These are phyloP conservation scores for Mangifera indica DNA, from an alignment of 345 rosid genomes.

Conservation along the genomic window DNA sequence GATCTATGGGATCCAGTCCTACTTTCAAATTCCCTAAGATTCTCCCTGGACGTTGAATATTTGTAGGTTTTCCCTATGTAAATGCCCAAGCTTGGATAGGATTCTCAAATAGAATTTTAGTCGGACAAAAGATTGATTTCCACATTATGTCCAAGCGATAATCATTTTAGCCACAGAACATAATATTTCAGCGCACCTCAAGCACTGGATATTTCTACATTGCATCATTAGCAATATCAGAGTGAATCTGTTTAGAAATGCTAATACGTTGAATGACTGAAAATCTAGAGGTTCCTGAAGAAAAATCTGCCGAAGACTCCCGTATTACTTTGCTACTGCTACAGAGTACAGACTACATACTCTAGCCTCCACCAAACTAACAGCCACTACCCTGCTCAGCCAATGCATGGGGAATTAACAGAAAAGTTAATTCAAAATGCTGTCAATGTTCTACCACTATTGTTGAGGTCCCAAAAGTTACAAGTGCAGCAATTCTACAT, in stretches of 20 bases:
- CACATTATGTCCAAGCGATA: not conserved
- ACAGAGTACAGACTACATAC: conserved; percentile 8
- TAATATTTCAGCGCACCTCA: not conserved
- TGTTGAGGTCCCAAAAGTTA: conserved; percentile 14
- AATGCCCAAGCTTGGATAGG: not conserved
- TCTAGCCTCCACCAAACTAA: conserved; percentile 1
- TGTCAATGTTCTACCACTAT: conserved; percentile 19
- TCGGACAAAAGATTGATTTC: too few species aligned
- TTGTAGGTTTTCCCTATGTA: not conserved
- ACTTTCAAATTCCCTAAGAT: not conserved
- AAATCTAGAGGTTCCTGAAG: not conserved
- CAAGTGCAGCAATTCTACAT: conserved; percentile 16
- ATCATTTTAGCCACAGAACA: too few species aligned
- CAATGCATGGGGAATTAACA: conserved; percentile 17
- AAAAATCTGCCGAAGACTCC: not conserved
- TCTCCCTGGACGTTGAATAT: too few species aligned
- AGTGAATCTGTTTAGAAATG: not conserved
- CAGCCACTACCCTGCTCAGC: conserved; percentile 15
- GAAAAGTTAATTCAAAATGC: conserved; percentile 26
- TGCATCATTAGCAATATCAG: not conserved
- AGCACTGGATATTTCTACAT: not conserved
- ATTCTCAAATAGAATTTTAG: not conserved
- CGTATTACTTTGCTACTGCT: not conserved
- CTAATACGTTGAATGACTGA: not conserved
- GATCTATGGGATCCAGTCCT: not conserved